Conservation (phyloP, 2,329 filamentous ascomycete species). For the Myriosclerotinia curreyana region DNA sequence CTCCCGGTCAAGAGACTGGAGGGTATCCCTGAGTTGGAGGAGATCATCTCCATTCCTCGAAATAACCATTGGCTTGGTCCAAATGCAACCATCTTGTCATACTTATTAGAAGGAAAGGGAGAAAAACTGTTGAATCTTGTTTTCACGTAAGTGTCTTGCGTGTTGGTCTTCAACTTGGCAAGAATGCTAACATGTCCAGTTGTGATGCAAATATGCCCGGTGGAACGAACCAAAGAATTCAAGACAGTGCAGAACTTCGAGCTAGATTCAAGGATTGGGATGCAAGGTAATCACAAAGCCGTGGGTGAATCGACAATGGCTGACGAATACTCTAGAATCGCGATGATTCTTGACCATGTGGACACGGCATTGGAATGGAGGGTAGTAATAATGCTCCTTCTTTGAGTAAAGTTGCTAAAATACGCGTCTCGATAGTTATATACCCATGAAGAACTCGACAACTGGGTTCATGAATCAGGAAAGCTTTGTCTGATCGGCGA, state of each 20-base stretch:
- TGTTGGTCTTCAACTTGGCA: not conserved
- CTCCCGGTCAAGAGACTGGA: conserved; percentile 44
- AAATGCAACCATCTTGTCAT: conserved; percentile 28
- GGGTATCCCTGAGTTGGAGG: conserved; percentile 42
- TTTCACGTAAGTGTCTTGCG: not conserved
- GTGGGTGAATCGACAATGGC: not conserved
- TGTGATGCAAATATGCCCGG: conserved; percentile 10
- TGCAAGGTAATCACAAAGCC: not conserved
- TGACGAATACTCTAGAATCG: not conserved
- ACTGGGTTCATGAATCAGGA: conserved; percentile 25
- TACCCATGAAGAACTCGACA: not conserved
- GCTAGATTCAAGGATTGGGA: conserved; percentile 2
- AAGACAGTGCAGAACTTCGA: conserved; percentile 3
- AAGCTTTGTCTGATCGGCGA: conserved; percentile 44
- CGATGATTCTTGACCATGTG: conserved; percentile 8
- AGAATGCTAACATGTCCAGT: not conserved
- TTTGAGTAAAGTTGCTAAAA: not conserved
- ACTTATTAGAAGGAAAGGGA: conserved; percentile 23
- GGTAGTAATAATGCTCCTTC: not conserved
- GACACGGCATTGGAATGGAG: conserved; percentile 8
- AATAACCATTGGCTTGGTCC: conserved; percentile 46
- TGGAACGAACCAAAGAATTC: not conserved
- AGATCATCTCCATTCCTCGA: conserved; percentile 41
- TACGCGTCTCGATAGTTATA: not conserved
- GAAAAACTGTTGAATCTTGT: conserved; percentile 5